These are phyloP conservation scores for Pelargonium australe DNA, from an alignment of 441 rosid species.

Conservation along the genomic window DNA sequence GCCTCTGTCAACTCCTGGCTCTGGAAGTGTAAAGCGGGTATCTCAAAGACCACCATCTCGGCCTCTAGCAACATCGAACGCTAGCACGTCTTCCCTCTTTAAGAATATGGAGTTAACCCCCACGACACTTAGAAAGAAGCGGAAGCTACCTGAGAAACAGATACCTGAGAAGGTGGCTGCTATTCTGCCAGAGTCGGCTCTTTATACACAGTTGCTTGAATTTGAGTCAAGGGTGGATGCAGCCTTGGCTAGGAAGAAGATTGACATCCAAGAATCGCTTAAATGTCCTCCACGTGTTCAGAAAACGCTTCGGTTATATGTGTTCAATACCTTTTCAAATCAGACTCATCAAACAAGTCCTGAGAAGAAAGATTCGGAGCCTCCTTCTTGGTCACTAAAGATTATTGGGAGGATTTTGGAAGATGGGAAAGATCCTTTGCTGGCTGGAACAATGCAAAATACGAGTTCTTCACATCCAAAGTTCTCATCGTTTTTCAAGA, in stretches of 20 bases:
- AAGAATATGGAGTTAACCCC: conserved; percentile 75
- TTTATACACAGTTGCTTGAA: conserved; percentile 91
- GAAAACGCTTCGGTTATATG: conserved; percentile 80
- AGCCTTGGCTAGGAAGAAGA: conserved; percentile 76
- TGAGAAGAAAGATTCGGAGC: conserved; percentile 67
- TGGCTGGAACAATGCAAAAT: conserved; percentile 61
- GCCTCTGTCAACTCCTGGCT: conserved; percentile 55
- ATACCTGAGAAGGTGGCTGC: conserved; percentile 86
- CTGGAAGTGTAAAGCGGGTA: conserved; percentile 47
- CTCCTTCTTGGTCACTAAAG: conserved; percentile 87
- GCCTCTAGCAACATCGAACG: conserved; percentile 61
- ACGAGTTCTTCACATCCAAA: conserved; percentile 56
- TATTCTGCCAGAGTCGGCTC: conserved; percentile 83
- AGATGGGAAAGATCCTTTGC: conserved; percentile 81
- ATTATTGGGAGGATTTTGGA: conserved; percentile 85
- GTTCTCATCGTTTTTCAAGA: conserved; percentile 86
- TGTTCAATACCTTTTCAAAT: conserved; percentile 82
- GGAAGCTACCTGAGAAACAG: conserved; percentile 79
- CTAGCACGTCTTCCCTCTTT: conserved; percentile 49
- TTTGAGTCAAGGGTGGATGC: conserved; percentile 86
- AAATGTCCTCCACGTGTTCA: conserved; percentile 82
- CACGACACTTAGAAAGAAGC: conserved; percentile 81
- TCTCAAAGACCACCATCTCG: conserved; percentile 68
- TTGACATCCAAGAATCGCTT: conserved; percentile 87
- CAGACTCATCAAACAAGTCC: conserved; percentile 57